Evolutionary conservation across 208 protist genomes (phyloP).

Genomic region (Leptomonas pyrrhocoris): DNA sequence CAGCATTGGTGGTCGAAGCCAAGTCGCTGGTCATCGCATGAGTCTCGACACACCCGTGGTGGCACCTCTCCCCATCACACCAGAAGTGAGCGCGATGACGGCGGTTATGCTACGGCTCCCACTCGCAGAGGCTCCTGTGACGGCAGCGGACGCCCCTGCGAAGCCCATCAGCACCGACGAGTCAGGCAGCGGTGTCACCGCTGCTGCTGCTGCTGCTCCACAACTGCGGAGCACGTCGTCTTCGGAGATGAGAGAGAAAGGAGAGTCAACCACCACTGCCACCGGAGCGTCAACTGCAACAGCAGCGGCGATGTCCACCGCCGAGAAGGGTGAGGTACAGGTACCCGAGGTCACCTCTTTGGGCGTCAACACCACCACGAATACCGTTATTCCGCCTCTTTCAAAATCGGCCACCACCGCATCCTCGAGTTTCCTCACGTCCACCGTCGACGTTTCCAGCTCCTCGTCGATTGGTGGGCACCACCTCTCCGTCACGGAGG

Average conservation of each 20-base stretch:
- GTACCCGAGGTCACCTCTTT: conserved; percentile 2
- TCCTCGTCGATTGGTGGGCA: conserved; percentile 77
- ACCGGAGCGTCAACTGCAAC: not conserved
- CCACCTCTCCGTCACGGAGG: conserved; percentile 69
- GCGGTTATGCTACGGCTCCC: not conserved
- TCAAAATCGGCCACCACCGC: not conserved
- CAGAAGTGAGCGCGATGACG: not conserved
- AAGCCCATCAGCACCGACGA: no score
- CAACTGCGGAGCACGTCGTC: not conserved
- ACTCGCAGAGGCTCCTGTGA: not conserved
- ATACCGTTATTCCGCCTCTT: not conserved
- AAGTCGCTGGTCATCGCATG: not conserved
- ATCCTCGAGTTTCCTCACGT: not conserved
- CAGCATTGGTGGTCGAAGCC: not conserved
- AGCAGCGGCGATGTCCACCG: not conserved
- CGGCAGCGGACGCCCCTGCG: not conserved
- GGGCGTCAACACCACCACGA: conserved; percentile 9
- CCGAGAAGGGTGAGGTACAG: not conserved
- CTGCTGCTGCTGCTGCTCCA: not conserved
- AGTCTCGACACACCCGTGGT: conserved; percentile 1
- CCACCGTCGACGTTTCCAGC: conserved; percentile 40
- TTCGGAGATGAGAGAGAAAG: no score
- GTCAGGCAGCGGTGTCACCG: no score
- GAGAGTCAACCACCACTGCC: no score
- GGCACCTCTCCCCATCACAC: not conserved